phyloP scores from a whole-genome alignment of 805 yeast species.

The Cyberlindnera suaveolens region DNA sequence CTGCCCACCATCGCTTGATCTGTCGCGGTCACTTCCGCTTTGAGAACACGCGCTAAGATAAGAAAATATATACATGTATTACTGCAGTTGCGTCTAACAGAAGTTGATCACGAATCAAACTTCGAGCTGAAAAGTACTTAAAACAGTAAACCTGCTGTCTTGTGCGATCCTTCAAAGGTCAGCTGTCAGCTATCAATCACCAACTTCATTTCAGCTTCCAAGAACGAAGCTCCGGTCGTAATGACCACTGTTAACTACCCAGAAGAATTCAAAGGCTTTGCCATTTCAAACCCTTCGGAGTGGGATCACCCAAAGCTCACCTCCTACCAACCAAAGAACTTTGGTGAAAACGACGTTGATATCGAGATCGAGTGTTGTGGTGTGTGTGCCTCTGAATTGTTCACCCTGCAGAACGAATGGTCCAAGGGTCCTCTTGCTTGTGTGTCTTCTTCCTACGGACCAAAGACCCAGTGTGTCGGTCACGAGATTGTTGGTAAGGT shows the following conservation, averaged over 20 bases:
- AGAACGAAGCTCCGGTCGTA: too few species aligned
- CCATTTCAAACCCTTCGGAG: conserved; percentile 40
- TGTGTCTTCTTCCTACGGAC: conserved; percentile 22
- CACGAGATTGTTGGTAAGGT: conserved; percentile 64
- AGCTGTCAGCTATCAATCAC: too few species aligned
- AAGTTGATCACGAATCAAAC: too few species aligned
- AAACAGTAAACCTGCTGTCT: too few species aligned
- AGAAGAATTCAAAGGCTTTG: conserved; percentile 56
- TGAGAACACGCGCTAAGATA: too few species aligned
- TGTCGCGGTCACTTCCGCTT: too few species aligned
- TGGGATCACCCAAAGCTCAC: conserved; percentile 53
- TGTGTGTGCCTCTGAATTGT: conserved; percentile 61
- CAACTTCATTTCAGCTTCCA: too few species aligned
- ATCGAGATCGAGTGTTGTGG: conserved; percentile 58
- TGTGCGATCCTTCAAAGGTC: too few species aligned
- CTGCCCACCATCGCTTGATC: too few species aligned
- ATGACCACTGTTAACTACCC: conserved; percentile 34
- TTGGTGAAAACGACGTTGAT: conserved; percentile 43
- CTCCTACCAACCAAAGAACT: conserved; percentile 41
- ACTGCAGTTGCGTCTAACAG: too few species aligned
- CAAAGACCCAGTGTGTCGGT: conserved; percentile 49
- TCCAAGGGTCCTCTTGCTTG: conserved; percentile 23
- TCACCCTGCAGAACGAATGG: conserved; percentile 49
- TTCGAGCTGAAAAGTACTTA: too few species aligned
- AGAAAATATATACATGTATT: too few species aligned